A percentile compares a stretch with the other conserved stretches of the same genome.
These are phyloP conservation scores for Trichoderma asperelloides DNA, from an alignment of 495 filamentous ascomycete species.

Conservation along the genomic window DNA sequence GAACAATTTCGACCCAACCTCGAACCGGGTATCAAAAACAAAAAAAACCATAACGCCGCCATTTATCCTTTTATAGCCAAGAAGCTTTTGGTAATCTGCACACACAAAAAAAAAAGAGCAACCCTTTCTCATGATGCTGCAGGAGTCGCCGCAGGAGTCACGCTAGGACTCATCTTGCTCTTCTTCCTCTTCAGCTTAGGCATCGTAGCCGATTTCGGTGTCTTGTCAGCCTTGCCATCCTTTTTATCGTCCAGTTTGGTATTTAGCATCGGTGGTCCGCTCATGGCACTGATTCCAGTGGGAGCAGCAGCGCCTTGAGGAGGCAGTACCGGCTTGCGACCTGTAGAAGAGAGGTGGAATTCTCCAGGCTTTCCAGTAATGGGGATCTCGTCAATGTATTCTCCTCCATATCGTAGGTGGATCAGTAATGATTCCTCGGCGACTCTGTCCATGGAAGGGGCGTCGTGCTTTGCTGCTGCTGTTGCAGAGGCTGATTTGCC, in stretches of 20 bases:
- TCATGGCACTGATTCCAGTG: slow-evolving; percentile 4
- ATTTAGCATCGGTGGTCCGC: slow-evolving; percentile 22
- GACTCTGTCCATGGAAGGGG: slow-evolving; percentile 38
- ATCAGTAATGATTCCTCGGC: slow-evolving; percentile 61
- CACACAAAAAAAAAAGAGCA: neutral
- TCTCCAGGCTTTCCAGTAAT: slow-evolving; percentile 76
- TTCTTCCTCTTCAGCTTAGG: slow-evolving; percentile 49
- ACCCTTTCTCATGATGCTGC: slow-evolving; percentile 11
- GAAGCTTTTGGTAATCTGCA: neutral
- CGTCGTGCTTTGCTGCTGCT: slow-evolving; percentile 24
- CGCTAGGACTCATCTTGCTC: slow-evolving; percentile 34
- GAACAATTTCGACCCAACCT: neutral
- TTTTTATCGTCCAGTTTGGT: slow-evolving; percentile 34
- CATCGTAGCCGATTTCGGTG: slow-evolving; percentile 38
- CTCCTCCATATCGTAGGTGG: slow-evolving; percentile 54
- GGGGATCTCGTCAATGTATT: slow-evolving; percentile 89
- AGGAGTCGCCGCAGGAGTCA: slow-evolving; percentile 16
- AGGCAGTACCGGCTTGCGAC: slow-evolving; percentile 27
- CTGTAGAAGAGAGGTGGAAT: slow-evolving; percentile 65
- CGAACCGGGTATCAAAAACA: neutral
- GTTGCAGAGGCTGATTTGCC: slow-evolving; percentile 22
- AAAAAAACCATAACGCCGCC: neutral
- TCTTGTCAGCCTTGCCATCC: slow-evolving; percentile 34
- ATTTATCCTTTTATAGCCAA: neutral
- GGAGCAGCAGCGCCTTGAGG: slow-evolving; percentile 7